A percentile compares a stretch with the other conserved stretches of the same genome.
Conservation (phyloP, 441 rosid genomes). For the Francoa sonchifolia region DNA sequence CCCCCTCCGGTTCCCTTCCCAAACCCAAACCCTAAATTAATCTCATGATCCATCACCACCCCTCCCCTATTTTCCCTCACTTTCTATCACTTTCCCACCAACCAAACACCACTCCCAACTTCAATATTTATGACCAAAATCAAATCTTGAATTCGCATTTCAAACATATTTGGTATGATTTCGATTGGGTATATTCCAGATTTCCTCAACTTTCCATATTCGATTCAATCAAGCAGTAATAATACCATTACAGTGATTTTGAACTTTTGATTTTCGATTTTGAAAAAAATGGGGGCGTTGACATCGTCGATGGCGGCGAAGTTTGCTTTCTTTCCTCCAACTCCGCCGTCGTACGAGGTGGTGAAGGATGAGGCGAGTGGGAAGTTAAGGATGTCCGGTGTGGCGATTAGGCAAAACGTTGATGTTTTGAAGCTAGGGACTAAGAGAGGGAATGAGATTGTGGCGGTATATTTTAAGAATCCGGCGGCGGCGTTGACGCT, state of each 20-base stretch:
- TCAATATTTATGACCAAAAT: background rate
- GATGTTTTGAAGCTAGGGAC: constrained; percentile 57
- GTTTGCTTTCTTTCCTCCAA: constrained; percentile 88
- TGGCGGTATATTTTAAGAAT: constrained; percentile 64
- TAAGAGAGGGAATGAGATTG: constrained; percentile 71
- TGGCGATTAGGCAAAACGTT: constrained; percentile 41
- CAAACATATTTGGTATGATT: background rate
- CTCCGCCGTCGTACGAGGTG: constrained; percentile 69
- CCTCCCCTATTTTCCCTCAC: no score
- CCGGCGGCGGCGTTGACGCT: constrained; percentile 59
- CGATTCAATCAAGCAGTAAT: background rate
- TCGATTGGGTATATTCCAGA: background rate
- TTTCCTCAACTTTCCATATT: background rate
- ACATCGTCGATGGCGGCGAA: constrained; percentile 88
- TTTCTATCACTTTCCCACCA: background rate
- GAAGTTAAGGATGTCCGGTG: constrained; percentile 49
- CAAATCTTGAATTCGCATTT: background rate
- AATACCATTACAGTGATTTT: no score
- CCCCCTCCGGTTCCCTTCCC: no score
- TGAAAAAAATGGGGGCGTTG: constrained; percentile 55
- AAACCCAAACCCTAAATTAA: no score
- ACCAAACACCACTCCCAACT: background rate
- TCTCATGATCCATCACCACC: no score
- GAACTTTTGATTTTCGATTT: background rate
- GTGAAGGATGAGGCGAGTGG: constrained; percentile 30